phyloP scores from a whole-genome alignment of 768 basidiomycete species.

The Lyophyllum semitale region DNA sequence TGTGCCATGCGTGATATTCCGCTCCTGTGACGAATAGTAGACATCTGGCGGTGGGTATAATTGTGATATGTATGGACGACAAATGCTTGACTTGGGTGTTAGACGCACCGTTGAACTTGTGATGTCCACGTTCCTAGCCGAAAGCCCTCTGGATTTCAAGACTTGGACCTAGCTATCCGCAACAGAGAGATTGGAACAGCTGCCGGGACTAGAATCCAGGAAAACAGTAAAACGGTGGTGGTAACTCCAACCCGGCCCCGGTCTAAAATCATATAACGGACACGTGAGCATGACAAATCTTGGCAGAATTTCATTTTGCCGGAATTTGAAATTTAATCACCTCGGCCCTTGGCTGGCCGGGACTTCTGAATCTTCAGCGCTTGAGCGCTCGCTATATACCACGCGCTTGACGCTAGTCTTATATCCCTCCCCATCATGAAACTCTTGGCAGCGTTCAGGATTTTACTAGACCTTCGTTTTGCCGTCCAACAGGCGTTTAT shows the following conservation, averaged over 20 bases:
- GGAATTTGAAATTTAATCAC: no score
- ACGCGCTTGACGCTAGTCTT: not conserved
- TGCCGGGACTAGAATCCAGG: no score
- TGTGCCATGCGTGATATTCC: constrained; percentile 20
- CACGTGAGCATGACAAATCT: constrained; percentile 1
- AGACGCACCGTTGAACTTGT: not conserved
- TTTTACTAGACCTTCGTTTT: constrained; percentile 50
- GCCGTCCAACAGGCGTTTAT: constrained; percentile 33
- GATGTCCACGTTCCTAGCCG: not conserved
- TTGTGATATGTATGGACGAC: not conserved
- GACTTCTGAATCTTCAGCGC: no score
- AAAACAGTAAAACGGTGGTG: not conserved
- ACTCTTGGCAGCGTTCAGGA: constrained; percentile 38
- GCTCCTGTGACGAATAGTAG: constrained; percentile 18
- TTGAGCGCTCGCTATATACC: no score
- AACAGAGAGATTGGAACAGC: not conserved
- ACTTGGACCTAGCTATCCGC: not conserved
- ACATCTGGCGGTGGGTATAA: constrained; percentile 5
- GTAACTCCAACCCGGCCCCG: no score
- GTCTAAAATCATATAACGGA: not conserved
- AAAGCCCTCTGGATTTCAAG: not conserved
- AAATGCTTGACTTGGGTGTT: not conserved
- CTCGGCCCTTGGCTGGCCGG: no score
- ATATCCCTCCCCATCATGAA: constrained; percentile 39
- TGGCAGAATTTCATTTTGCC: not conserved